Evolutionary conservation across 2,329 filamentous ascomycete species (phyloP).

Genomic region (Penicillium sp.): DNA sequence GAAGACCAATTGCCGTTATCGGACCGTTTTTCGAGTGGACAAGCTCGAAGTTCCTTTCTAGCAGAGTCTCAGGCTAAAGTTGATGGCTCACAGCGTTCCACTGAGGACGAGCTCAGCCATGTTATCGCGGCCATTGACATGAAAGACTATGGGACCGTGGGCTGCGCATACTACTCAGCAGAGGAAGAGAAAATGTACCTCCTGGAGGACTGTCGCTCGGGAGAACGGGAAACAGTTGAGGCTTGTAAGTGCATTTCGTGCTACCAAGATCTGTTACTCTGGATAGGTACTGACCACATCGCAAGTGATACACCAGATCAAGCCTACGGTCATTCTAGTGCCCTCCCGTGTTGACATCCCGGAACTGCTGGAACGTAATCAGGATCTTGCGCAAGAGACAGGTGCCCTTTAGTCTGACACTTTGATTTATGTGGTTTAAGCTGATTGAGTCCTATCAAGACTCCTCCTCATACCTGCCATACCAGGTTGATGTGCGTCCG

Average conservation of each 20-base stretch:
- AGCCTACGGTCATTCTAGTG: slow-evolving; percentile 64
- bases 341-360: slow-evolving; percentile 60
- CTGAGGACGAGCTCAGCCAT: slow-evolving; percentile 64
- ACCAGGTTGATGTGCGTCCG: slow-evolving; percentile 69
- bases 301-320: slow-evolving; percentile 64
- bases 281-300: not conserved
- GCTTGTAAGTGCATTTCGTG: slow-evolving; percentile 44
- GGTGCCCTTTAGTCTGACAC: slow-evolving; percentile 9
- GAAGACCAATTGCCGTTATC: slow-evolving; percentile 8
- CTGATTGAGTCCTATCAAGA: slow-evolving; percentile 33
- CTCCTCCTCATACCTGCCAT: slow-evolving; percentile 59
- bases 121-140: slow-evolving; percentile 81
- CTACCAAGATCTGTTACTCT: not conserved
- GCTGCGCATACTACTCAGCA: slow-evolving; percentile 82
- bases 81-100: slow-evolving; percentile 38
- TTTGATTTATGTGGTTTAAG: not conserved
- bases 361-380: slow-evolving; percentile 33
- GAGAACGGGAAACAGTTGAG: slow-evolving; percentile 71
- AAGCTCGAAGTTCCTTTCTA: slow-evolving; percentile 11
- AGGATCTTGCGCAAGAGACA: slow-evolving; percentile 49
- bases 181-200: slow-evolving; percentile 72
- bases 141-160: slow-evolving; percentile 70
- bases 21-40: slow-evolving; percentile 8
- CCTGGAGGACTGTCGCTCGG: slow-evolving; percentile 74
- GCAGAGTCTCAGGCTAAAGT: slow-evolving; percentile 16